phyloP scores from a whole-genome alignment of 2,329 filamentous ascomycete species.

The Davidsoniella neocaledoniae region DNA sequence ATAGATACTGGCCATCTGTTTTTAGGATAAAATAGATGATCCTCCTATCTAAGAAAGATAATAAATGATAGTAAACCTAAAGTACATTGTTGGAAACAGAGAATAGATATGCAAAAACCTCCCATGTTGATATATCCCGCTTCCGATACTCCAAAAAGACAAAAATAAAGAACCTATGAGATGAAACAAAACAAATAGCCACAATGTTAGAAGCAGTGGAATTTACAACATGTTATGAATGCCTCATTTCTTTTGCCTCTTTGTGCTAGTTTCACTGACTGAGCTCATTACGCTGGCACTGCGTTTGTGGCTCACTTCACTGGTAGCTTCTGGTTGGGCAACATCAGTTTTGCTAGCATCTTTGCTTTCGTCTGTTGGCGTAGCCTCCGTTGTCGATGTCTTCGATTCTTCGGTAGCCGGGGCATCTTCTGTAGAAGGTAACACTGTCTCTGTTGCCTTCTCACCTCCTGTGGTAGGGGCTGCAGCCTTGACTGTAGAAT shows the following conservation, averaged over 20 bases:
- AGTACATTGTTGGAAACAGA: too few species aligned
- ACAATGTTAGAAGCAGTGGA: neutral
- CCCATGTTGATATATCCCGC: neutral
- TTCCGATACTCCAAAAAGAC: neutral
- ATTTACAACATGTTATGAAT: neutral
- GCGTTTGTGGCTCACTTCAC: constrained; percentile 42
- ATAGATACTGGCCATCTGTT: too few species aligned
- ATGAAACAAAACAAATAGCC: neutral
- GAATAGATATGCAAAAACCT: too few species aligned
- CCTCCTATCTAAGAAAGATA: too few species aligned
- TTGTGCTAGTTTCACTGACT: constrained; percentile 45
- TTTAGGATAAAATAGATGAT: too few species aligned
- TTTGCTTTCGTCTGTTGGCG: constrained; percentile 20
- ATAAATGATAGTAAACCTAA: too few species aligned
- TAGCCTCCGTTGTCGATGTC: constrained; percentile 13
- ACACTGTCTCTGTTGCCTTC: neutral
- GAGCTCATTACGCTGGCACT: constrained; percentile 68
- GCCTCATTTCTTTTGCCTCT: constrained; percentile 38
- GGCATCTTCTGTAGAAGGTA: too few species aligned
- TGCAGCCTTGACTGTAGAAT: constrained; percentile 11
- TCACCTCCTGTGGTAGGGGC: constrained; percentile 13
- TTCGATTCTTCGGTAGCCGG: too few species aligned
- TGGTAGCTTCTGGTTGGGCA: constrained; percentile 23
- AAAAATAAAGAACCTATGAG: neutral
- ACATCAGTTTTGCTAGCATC: constrained; percentile 16